A percentile compares a stretch with the other conserved stretches of the same genome.
phyloP scores from a whole-genome alignment of 1,284 basidiomycete species.

The Malassezia restricta region DNA sequence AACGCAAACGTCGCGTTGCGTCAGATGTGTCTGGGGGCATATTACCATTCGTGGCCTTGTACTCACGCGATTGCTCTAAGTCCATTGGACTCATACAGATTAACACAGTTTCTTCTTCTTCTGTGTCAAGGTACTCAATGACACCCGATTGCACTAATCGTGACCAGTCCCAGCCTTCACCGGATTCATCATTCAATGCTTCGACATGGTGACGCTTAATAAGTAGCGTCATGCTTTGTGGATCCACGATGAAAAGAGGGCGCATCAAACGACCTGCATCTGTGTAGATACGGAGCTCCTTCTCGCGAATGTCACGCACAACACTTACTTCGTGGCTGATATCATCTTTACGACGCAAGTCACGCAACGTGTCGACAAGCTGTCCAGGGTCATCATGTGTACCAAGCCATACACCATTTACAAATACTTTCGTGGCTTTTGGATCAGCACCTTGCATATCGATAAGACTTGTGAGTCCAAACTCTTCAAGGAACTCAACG shows the following conservation, averaged over 20 bases:
- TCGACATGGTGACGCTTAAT: slow-evolving; percentile 72
- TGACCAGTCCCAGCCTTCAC: slow-evolving; percentile 60
- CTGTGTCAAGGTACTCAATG: slow-evolving; percentile 88
- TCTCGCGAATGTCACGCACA: slow-evolving; percentile 90
- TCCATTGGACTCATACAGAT: slow-evolving; percentile 98
- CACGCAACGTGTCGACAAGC: slow-evolving; percentile 82
- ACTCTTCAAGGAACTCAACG: slow-evolving; percentile 96
- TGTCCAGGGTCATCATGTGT: slow-evolving; percentile 91
- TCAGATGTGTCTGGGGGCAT: slow-evolving; percentile 61
- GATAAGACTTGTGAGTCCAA: slow-evolving; percentile 52
- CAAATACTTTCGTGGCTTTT: slow-evolving; percentile 77
- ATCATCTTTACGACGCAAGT: slow-evolving; percentile 82
- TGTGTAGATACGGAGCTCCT: slow-evolving; percentile 84
- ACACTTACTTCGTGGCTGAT: slow-evolving; percentile 92
- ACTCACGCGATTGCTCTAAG: slow-evolving; percentile 56
- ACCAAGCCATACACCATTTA: slow-evolving; percentile 99
- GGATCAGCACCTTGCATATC: slow-evolving; percentile 40
- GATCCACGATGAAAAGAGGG: slow-evolving; percentile 89
- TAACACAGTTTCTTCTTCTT: slow-evolving; percentile 98
- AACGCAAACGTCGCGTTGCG: slow-evolving; percentile 67
- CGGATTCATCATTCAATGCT: slow-evolving; percentile 52
- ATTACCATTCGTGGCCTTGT: slow-evolving; percentile 50
- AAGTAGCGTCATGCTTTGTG: slow-evolving; percentile 60
- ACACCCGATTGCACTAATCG: slow-evolving; percentile 74
- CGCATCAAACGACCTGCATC: slow-evolving; percentile 93